Evolutionary conservation across 1,139 yeast species (phyloP).

Genomic region (Candida glucosophila): DNA sequence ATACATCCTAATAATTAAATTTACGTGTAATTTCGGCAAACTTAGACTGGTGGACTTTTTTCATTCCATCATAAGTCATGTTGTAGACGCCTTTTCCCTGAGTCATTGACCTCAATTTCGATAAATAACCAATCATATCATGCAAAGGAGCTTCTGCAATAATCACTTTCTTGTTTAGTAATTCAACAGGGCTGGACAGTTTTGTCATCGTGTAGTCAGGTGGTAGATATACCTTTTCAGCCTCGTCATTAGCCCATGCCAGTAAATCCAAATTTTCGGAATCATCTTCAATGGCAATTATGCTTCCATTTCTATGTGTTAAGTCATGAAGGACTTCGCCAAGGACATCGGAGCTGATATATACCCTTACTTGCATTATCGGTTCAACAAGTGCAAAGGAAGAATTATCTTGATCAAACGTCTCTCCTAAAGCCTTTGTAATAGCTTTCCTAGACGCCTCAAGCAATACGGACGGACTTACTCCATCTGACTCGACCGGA

Average conservation of each 20-base stretch:
- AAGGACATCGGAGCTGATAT: constrained; percentile 59
- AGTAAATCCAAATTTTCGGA: constrained; percentile 29
- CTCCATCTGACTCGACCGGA: constrained; percentile 42
- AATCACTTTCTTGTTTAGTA: constrained; percentile 51
- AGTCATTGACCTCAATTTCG: constrained; percentile 70
- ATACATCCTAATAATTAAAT: too few species aligned
- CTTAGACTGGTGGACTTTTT: constrained; percentile 44
- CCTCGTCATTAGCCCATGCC: constrained; percentile 41
- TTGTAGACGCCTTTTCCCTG: constrained; percentile 84
- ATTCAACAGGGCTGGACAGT: constrained; percentile 11
- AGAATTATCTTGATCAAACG: constrained; percentile 15
- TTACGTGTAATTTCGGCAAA: constrained; percentile 20
- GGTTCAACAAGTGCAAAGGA: constrained; percentile 68
- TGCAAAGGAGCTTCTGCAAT: constrained; percentile 75
- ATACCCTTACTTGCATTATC: constrained; percentile 69
- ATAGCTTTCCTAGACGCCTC: constrained; percentile 25
- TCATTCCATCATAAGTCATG: constrained; percentile 73
- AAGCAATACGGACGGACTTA: constrained; percentile 16
- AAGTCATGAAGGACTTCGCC: constrained; percentile 81
- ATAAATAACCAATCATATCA: constrained; percentile 85
- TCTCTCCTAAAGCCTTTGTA: constrained; percentile 22
- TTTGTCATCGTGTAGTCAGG: constrained; percentile 40
- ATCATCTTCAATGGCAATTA: constrained; percentile 55
- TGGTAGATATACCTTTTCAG: constrained; percentile 49
- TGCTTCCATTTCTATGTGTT: constrained; percentile 62